Evolutionary conservation across 306 rosid species (phyloP).

Genomic region (Cicer cuneatum): DNA sequence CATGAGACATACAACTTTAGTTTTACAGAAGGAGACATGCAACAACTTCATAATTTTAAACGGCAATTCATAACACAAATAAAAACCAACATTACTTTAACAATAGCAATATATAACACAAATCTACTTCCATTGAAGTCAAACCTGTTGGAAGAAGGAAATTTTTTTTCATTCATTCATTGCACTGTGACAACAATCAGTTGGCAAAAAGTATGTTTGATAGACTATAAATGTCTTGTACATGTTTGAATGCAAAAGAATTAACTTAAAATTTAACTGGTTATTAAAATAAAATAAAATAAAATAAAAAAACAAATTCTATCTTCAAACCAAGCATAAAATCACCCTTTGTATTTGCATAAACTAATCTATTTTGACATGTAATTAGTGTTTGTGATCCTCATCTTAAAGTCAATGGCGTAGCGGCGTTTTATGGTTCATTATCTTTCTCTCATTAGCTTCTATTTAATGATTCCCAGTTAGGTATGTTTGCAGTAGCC

Average conservation of each 20-base stretch:
- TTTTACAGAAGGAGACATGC: too few species aligned
- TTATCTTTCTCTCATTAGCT: conserved; percentile 41
- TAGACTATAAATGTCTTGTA: conserved; percentile 25
- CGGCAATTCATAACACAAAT: too few species aligned
- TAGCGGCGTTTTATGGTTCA: neutral
- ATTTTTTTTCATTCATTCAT: neutral
- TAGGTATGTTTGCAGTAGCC: conserved; percentile 74
- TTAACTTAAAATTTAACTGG: conserved; percentile 42
- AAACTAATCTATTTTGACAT: conserved; percentile 41
- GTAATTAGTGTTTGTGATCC: conserved; percentile 40
- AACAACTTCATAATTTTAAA: too few species aligned
- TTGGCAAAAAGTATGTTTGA: conserved; percentile 28
- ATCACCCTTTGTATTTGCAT: conserved; percentile 45
- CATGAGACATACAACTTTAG: too few species aligned
- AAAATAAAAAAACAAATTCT: conserved; percentile 14
- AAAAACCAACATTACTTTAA: too few species aligned
- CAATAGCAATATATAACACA: too few species aligned
- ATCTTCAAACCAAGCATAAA: conserved; percentile 34
- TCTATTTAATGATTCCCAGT: conserved; percentile 62
- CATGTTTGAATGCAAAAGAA: conserved; percentile 51
- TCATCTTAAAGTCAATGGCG: conserved; percentile 29
- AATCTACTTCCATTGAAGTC: too few species aligned
- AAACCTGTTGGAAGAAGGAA: too few species aligned
- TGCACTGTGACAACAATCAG: conserved; percentile 12
- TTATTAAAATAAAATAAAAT: conserved; percentile 1